These are phyloP conservation scores for Tolypocladium cylindrosporum DNA, from an alignment of 2,329 filamentous ascomycete genomes.

Conservation along the genomic window DNA sequence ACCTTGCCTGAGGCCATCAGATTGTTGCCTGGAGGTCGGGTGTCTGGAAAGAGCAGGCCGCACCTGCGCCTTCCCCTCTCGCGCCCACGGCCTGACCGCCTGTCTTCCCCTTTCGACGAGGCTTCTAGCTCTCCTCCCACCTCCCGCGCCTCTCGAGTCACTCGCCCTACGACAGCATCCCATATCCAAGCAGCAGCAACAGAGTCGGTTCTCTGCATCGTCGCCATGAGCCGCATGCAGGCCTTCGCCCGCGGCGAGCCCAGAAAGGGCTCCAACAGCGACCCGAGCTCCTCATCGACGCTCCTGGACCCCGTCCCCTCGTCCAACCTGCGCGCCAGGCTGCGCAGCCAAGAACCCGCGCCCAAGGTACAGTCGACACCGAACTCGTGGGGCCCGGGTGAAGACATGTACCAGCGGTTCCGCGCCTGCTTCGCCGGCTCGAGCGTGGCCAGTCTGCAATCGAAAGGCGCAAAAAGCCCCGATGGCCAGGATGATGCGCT, in stretches of 20 bases:
- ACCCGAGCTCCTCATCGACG: background rate
- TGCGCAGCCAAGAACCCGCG: conserved; percentile 12
- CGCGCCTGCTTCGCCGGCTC: conserved; percentile 9
- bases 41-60: background rate
- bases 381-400: background rate
- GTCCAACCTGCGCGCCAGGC: conserved; percentile 16
- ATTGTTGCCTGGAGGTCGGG: background rate
- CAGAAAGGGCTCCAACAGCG: background rate
- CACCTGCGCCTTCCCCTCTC: background rate
- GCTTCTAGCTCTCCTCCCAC: background rate
- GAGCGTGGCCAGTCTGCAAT: background rate
- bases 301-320: conserved; percentile 7
- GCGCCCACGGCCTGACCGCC: background rate
- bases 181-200: background rate
- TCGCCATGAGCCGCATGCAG: background rate
- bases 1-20: background rate
- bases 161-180: background rate
- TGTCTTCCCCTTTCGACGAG: background rate
- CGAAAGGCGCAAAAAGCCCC: background rate
- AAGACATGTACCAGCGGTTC: conserved; percentile 14
- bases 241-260: background rate
- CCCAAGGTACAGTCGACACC: background rate
- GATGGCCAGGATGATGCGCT: background rate
- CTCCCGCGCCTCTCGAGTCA: background rate
- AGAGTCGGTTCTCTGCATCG: background rate